Evolutionary conservation across 371 early-diverging fungal genomes (phyloP).

Genomic region (Mucor circinelloides): DNA sequence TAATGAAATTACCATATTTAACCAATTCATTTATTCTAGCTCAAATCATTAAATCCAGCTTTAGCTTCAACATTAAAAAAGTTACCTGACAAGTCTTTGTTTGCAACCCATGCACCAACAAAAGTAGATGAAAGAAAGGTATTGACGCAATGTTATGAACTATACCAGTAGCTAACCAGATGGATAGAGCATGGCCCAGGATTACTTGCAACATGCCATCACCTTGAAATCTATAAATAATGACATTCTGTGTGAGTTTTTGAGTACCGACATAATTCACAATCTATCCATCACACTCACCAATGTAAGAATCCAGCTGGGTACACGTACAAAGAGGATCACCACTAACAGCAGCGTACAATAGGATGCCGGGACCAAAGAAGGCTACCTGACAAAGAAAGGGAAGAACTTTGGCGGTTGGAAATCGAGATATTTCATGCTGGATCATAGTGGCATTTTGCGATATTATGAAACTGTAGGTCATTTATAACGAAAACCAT

Average conservation of each 20-base stretch:
- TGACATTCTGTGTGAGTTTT: constrained; percentile 64
- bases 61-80: constrained; percentile 58
- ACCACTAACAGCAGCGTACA: no score
- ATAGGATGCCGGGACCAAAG: constrained; percentile 42
- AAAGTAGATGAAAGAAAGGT: constrained; percentile 74
- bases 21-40: constrained; percentile 8
- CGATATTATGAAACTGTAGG: constrained; percentile 70
- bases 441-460: constrained; percentile 53
- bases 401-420: constrained; percentile 87
- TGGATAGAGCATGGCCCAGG: constrained; percentile 46
- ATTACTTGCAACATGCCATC: constrained; percentile 68
- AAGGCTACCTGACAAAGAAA: constrained; percentile 81
- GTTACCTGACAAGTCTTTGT: constrained; percentile 79
- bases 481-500: neutral
- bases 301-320: neutral
- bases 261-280: constrained; percentile 61
- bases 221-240: constrained; percentile 49
- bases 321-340: neutral
- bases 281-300: neutral
- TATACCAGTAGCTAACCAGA: neutral
- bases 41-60: constrained; percentile 40
- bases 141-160: constrained; percentile 6
- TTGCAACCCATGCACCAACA: constrained; percentile 66
- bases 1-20: neutral
- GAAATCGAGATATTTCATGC: constrained; percentile 77